Evolutionary conservation across 495 filamentous ascomycete genomes (phyloP), one percentile per base, ranked within the genome.

Genomic region (Lentithecium fluviatile): DNA sequence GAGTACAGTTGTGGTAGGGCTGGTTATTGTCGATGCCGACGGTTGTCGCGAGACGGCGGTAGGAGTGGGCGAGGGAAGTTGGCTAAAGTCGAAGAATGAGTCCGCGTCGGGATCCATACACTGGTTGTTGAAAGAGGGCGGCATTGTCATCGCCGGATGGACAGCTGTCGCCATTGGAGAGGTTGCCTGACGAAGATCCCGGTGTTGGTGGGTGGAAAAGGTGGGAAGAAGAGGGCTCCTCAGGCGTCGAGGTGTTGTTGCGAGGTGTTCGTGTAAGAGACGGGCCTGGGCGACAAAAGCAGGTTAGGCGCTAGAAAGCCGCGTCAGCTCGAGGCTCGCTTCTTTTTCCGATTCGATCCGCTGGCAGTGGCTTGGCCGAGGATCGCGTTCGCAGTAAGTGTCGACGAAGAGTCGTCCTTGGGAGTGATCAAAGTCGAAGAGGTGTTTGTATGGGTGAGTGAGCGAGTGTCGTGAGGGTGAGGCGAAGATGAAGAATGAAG

Each of bases 41-140:
- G 50, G 45, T 6, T 49, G 67, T 43, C 34, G 50, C 38, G 60
- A 57, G 26, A 51, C 43, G 37, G 37, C 62, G 5, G 66, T 56
- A 19, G 51, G 47, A 2, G 68, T 57, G 17, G 68, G 65, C 5
- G 65, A 70, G 23, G 68, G 56, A n/a, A 67, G 45, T 42, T 61
- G 51, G 48, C 57, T 66, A 62, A 75, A 74, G 67, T 75, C 73
- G 64, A 75, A 65, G 59, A 73, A 65, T 36, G 70, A 62, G 56
- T 73, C 70, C 52, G 70, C 67, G 25, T 69, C 67, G 25, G 63
- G 67, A 52, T 75, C 73, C 45, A 73, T 45, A 38, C 64, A 63
- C 59, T 74, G 70, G 48, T 62, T 71, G 59, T 64, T 70, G 48
- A 67, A 56, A 15, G 60, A 52, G 25, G 64, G 32, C 20, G 69